phyloP scores from a whole-genome alignment of 805 yeast genomes.

The Yarrowia osloensis region DNA sequence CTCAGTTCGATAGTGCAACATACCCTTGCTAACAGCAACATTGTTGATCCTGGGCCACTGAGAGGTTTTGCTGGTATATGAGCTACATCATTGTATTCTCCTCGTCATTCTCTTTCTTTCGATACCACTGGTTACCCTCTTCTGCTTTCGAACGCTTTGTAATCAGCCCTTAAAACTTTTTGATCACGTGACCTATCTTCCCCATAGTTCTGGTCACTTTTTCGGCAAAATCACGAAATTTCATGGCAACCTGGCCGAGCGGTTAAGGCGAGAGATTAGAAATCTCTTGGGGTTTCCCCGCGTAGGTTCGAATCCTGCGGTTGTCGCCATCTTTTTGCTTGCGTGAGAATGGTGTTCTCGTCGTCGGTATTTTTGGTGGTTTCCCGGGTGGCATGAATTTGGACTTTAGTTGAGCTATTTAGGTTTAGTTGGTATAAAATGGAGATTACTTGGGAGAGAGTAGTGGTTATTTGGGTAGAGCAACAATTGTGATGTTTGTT shows the following conservation, averaged over 20 bases:
- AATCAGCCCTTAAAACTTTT: no score
- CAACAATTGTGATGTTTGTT: no score
- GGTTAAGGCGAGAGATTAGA: constrained; percentile 30
- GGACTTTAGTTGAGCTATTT: no score
- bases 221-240: background rate
- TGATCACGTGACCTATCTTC: background rate
- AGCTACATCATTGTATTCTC: background rate
- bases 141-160: no score
- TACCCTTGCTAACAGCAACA: background rate
- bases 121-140: background rate
- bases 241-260: constrained; percentile 29
- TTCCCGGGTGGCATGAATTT: background rate
- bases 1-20: no score
- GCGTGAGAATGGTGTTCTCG: background rate
- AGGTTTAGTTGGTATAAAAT: no score
- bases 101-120: background rate
- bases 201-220: background rate
- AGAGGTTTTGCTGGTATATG: background rate
- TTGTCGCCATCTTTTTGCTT: background rate
- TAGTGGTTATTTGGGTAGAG: no score
- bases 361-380: background rate
- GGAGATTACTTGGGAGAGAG: no score
- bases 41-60: background rate
- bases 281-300: constrained; percentile 29
- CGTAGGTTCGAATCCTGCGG: constrained; percentile 30